Base-by-base conservation (phyloP, 768 basidiomycete genomes). In the Termitomyces sp. region DNA sequence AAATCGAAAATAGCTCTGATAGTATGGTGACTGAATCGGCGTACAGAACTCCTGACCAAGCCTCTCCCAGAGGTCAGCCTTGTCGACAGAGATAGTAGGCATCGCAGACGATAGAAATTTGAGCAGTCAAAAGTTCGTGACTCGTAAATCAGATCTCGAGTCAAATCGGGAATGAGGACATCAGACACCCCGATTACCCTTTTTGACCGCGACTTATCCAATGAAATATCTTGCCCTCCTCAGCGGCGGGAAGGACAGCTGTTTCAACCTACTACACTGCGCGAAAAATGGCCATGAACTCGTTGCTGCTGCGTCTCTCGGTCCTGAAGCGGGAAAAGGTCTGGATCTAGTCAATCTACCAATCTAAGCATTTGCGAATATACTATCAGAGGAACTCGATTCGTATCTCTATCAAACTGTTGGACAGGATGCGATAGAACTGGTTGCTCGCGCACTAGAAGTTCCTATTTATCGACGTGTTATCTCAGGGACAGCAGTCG, bases 401-500 rank as follows among this genome's bases (percentile, higher is more conserved):
- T 98, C 95, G 22, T 98, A 94, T 73, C 78, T 99, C 69, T 99
- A 98, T 70, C 97, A 99, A 69, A 98, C 96, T n/a, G 95, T 99
- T 25, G 97, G 95, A 1, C 95, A 98, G 66, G 91, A 94, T 54
- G 92, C 93, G 16, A 87, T 98, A 55, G 85, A 91, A 46, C 77
- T 88, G 48, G 86, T 98, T 52, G 94, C 94, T 20, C 76, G 77
- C 47, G 92, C 96, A 1, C 76, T 98, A 53, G 88, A 84, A 15
- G 83, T 96, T 1, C 97, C 97, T 9, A 78, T 98, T 10, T 91
- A 89, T 73, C 81, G 91, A 27, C 79, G 81, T 54, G 76, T 91
- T 29, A 98, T 99, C 57, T 76, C 74, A 9, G 97, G 97, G 1
- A 76, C 77, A 27, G 88, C 97, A 1, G 69, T 98, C 10, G 86